These are phyloP conservation scores for Saccharomyces hybrid DNA, from an alignment of 1,139 yeast genomes.

Conservation along the genomic window DNA sequence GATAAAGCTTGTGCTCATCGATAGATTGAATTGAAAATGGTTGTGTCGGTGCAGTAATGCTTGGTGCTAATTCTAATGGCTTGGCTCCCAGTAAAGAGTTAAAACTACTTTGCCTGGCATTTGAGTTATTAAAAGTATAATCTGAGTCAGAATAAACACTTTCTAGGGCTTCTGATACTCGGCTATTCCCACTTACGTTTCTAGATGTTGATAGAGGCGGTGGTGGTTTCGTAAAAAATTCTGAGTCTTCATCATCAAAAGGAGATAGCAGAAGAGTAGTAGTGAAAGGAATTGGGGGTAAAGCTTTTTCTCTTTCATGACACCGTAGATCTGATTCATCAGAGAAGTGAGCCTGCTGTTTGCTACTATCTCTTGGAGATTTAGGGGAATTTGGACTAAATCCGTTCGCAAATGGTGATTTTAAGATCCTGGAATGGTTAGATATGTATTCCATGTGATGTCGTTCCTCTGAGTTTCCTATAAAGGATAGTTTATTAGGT, in stretches of 20 bases:
- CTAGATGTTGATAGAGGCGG: constrained; percentile 16
- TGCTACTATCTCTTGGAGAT: neutral
- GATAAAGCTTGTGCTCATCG: constrained; percentile 42
- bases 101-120: constrained; percentile 27
- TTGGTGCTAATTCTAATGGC: constrained; percentile 45
- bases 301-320: neutral
- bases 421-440: constrained; percentile 4
- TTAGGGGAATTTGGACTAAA: neutral
- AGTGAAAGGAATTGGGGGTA: constrained; percentile 3
- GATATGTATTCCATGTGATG: neutral
- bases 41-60: constrained; percentile 45
- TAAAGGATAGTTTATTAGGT: constrained; percentile 15
- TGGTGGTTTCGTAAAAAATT: constrained; percentile 14
- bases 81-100: constrained; percentile 30
- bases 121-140: constrained; percentile 30
- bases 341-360: neutral
- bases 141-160: constrained; percentile 30
- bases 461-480: constrained; percentile 12
- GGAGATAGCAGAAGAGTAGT: constrained; percentile 5
- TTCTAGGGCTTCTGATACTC: constrained; percentile 26
- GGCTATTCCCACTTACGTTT: constrained; percentile 19
- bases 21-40: constrained; percentile 50
- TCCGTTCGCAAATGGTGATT: constrained; percentile 3
- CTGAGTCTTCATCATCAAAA: constrained; percentile 1
- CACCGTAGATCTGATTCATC: neutral